Percentiles rank a stretch among this genome's conserved stretches.
phyloP scores from a whole-genome alignment of 441 rosid species.

The Pelargonium myrrhifolium region DNA sequence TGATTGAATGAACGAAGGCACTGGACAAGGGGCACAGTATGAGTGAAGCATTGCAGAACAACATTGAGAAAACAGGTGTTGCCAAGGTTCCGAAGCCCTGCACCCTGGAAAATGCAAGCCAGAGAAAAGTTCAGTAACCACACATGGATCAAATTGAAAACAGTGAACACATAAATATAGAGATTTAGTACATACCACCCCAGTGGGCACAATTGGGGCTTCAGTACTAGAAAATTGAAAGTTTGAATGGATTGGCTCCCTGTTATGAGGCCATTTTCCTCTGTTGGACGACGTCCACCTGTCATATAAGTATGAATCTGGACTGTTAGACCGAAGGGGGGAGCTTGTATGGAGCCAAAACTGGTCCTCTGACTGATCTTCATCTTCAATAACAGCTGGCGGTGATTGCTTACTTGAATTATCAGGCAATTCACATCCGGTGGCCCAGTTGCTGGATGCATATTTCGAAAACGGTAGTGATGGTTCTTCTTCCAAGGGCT shows the following conservation, averaged over 20 bases:
- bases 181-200: slow-evolving; percentile 36
- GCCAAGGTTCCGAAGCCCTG: slow-evolving; percentile 69
- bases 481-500: slow-evolving; percentile 16
- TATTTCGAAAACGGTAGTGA: too few relatives aligned
- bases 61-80: slow-evolving; percentile 81
- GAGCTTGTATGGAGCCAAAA: background rate
- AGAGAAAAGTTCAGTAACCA: background rate
- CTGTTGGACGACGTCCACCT: background rate
- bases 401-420: background rate
- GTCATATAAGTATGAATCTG: background rate
- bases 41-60: slow-evolving; percentile 79
- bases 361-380: background rate
- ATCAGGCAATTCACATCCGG: too few relatives aligned
- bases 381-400: background rate
- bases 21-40: slow-evolving; percentile 61
- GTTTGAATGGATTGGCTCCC: background rate
- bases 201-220: slow-evolving; percentile 25
- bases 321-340: background rate
- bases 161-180: background rate
- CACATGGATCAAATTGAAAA: background rate
- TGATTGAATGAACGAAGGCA: slow-evolving; percentile 38
- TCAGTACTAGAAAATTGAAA: background rate
- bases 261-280: background rate
- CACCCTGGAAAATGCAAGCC: slow-evolving; percentile 45
- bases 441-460: too few relatives aligned